phyloP scores from a whole-genome alignment of 148 eudicot species.

The Camellia granthamiana region DNA sequence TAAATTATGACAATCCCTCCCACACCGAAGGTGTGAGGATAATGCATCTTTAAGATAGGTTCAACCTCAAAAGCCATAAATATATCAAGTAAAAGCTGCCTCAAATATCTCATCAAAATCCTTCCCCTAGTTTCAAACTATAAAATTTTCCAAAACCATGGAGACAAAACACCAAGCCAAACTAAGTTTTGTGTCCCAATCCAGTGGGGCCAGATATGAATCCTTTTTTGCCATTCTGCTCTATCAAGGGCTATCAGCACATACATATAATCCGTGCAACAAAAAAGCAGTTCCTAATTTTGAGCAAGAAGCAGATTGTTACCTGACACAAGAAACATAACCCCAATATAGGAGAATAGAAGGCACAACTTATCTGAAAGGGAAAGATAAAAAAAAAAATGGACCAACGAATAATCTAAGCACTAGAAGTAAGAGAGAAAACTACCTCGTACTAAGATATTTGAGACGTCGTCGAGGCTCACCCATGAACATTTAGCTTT shows the following conservation, averaged over 20 bases:
- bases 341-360: background rate
- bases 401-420: background rate
- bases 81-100: background rate
- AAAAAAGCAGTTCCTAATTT: background rate
- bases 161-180: no score
- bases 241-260: background rate
- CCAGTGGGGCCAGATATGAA: no score
- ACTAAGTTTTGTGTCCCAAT: no score
- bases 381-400: no score
- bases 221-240: no score
- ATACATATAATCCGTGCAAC: background rate
- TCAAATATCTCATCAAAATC: background rate
- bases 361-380: no score
- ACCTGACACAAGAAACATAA: background rate
- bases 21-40: no score
- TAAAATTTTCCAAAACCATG: background rate
- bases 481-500: conserved; percentile 93
- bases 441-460: conserved; percentile 71
- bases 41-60: no score
- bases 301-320: background rate
- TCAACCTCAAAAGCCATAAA: background rate
- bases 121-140: background rate
- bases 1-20: no score
- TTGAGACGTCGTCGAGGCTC: conserved; percentile 76
- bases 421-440: conserved; percentile 12